phyloP scores from a whole-genome alignment of 202 grass and related monocot genomes.

The Zizania palustris region DNA sequence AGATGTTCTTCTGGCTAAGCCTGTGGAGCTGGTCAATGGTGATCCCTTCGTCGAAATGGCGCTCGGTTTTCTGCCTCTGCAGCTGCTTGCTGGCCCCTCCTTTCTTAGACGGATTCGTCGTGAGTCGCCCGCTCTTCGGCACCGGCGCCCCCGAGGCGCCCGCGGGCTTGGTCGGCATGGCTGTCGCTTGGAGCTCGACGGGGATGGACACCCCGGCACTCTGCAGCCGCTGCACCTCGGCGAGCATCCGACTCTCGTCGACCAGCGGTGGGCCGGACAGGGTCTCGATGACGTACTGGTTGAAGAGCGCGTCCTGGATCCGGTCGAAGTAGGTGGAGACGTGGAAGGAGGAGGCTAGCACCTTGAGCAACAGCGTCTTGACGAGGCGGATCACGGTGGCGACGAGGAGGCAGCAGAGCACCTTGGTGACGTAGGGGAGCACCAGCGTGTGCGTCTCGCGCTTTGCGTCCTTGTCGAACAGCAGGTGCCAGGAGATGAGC shows the following conservation, averaged over 20 bases:
- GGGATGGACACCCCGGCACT: constrained; percentile 62
- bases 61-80: constrained; percentile 50
- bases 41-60: constrained; percentile 56
- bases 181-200: constrained; percentile 52
- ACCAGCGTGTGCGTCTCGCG: constrained; percentile 35
- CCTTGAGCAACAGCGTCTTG: constrained; percentile 92
- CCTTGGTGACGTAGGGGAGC: constrained; percentile 83
- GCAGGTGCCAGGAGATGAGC: constrained; percentile 67
- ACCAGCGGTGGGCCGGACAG: constrained; percentile 80
- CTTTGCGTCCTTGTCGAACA: constrained; percentile 65
- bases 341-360: constrained; percentile 91
- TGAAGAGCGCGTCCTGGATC: constrained; percentile 93
- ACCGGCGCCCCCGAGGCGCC: not conserved
- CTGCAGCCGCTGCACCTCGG: constrained; percentile 73
- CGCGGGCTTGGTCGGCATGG: constrained; percentile 40
- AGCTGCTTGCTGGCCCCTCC: constrained; percentile 49
- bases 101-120: constrained; percentile 18
- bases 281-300: constrained; percentile 92
- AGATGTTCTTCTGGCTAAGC: constrained; percentile 89
- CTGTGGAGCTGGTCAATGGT: constrained; percentile 77
- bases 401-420: constrained; percentile 78
- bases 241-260: constrained; percentile 68
- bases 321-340: constrained; percentile 95
- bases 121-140: constrained; percentile 50
- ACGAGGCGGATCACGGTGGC: constrained; percentile 68